Evolutionary conservation across 2,329 filamentous ascomycete genomes (phyloP).

Genomic region (Basipetospora chlamydospora): DNA sequence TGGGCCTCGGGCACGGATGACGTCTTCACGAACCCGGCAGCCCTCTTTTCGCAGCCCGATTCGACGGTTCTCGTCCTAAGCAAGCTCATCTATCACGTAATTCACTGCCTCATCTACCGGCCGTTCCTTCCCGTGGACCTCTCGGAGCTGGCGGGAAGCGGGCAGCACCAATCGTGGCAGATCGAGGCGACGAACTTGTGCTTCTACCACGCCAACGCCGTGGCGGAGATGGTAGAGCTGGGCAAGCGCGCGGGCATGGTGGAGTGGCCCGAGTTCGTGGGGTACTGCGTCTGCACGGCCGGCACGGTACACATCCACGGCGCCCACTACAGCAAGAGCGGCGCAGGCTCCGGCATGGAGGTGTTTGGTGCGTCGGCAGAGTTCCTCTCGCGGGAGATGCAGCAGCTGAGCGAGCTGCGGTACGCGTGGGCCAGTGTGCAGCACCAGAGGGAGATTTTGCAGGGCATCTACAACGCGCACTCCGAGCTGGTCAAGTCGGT

Average conservation of each 20-base stretch:
- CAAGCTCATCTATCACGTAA: constrained; percentile 75
- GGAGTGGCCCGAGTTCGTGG: constrained; percentile 77
- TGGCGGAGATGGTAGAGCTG: constrained; percentile 68
- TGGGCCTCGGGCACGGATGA: constrained; percentile 75
- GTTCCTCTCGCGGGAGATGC: constrained; percentile 64
- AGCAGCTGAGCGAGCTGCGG: constrained; percentile 60
- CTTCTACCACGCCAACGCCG: constrained; percentile 74
- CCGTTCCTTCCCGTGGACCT: constrained; percentile 78
- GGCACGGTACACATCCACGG: constrained; percentile 83
- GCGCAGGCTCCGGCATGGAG: constrained; percentile 34
- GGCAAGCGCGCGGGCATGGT: constrained; percentile 59
- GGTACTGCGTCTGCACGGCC: constrained; percentile 75
- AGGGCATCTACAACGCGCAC: constrained; percentile 66
- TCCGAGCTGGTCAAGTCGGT: constrained; percentile 63
- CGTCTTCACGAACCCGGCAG: constrained; percentile 60
- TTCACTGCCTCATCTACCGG: constrained; percentile 75
- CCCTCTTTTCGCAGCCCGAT: constrained; percentile 63
- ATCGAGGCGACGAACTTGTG: constrained; percentile 83
- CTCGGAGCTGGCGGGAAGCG: constrained; percentile 61
- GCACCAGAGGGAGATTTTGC: constrained; percentile 66
- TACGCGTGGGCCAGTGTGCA: constrained; percentile 66
- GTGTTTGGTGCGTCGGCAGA: constrained; percentile 50
- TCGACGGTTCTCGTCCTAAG: constrained; percentile 67
- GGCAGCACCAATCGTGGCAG: constrained; percentile 84
- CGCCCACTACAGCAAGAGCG: constrained; percentile 54